Conservation (phyloP, 2,329 filamentous ascomycete genomes). For the Emergomyces orientalis region DNA sequence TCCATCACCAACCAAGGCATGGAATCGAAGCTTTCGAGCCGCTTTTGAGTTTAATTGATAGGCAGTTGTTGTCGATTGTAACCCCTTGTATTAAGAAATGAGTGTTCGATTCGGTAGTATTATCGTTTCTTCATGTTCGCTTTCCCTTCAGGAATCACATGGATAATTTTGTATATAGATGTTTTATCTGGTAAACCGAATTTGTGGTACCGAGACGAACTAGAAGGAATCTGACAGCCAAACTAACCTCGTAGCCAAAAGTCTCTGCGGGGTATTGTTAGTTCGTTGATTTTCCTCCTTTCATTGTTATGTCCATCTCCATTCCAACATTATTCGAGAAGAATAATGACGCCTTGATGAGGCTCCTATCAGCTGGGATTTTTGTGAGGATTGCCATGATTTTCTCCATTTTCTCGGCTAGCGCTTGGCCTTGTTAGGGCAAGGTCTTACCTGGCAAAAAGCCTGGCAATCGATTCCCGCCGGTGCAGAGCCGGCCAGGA, state of each 20-base stretch:
- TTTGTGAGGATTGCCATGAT: background rate
- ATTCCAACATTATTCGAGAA: background rate
- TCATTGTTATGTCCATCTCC: background rate
- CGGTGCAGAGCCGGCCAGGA: constrained; percentile 18
- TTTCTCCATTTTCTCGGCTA: background rate
- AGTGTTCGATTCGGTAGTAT: background rate
- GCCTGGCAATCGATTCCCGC: background rate
- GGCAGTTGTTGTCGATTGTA: background rate
- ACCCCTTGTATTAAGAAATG: background rate
- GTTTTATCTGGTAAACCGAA: background rate
- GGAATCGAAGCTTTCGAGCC: background rate
- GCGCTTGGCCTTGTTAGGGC: constrained; percentile 5
- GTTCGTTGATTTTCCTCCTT: background rate
- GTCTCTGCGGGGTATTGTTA: background rate
- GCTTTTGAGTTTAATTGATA: background rate
- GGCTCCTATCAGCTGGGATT: background rate
- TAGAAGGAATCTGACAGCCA: background rate
- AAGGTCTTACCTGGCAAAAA: background rate
- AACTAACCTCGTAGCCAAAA: background rate
- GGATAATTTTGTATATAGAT: background rate
- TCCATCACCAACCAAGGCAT: background rate
- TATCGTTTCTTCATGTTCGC: background rate
- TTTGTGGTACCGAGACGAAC: background rate
- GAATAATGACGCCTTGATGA: background rate
- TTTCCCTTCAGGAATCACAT: background rate